phyloP scores from a whole-genome alignment of 1,139 yeast species.

The Nakaseomyces delphensis region DNA sequence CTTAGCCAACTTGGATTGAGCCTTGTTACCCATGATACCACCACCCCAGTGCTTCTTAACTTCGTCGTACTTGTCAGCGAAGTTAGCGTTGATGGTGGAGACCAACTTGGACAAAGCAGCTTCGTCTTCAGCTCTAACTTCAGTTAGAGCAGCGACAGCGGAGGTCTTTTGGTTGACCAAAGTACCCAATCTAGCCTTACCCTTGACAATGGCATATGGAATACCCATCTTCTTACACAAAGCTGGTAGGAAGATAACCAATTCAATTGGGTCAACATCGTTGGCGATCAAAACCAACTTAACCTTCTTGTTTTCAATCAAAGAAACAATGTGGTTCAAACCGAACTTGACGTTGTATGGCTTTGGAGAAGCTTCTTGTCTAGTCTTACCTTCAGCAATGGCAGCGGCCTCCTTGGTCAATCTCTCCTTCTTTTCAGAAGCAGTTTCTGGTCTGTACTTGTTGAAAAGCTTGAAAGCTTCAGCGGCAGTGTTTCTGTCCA shows the following conservation, averaged over 20 bases:
- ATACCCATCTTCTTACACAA: conserved; percentile 99
- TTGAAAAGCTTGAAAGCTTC: conserved; percentile 92
- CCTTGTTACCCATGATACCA: conserved; percentile 93
- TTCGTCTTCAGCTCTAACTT: conserved; percentile 88
- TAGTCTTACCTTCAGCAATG: conserved; percentile 93
- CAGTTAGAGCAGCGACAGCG: conserved; percentile 94
- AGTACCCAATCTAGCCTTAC: conserved; percentile 97
- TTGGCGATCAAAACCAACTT: conserved; percentile 93
- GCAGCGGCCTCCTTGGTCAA: conserved; percentile 98
- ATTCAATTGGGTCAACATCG: conserved; percentile 98
- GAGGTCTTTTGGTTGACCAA: conserved; percentile 95
- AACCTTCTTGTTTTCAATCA: conserved; percentile 96
- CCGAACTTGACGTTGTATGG: conserved; percentile 95
- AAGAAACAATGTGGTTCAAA: conserved; percentile 95
- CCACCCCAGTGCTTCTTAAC: conserved; percentile 99
- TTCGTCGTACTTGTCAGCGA: conserved; percentile 86
- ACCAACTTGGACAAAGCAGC: conserved; percentile 86
- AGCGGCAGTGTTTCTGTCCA: conserved; percentile 97
- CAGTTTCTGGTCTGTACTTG: conserved; percentile 98
- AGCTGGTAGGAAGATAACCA: conserved; percentile 94
- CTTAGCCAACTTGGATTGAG: conserved; percentile 64
- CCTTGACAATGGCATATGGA: conserved; percentile 97
- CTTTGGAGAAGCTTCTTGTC: conserved; percentile 91
- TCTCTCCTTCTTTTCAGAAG: conserved; percentile 97
- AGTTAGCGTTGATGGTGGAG: conserved; percentile 89